These are phyloP conservation scores for Calocybe indica DNA, from an alignment of 768 basidiomycete species.

Conservation along the genomic window DNA sequence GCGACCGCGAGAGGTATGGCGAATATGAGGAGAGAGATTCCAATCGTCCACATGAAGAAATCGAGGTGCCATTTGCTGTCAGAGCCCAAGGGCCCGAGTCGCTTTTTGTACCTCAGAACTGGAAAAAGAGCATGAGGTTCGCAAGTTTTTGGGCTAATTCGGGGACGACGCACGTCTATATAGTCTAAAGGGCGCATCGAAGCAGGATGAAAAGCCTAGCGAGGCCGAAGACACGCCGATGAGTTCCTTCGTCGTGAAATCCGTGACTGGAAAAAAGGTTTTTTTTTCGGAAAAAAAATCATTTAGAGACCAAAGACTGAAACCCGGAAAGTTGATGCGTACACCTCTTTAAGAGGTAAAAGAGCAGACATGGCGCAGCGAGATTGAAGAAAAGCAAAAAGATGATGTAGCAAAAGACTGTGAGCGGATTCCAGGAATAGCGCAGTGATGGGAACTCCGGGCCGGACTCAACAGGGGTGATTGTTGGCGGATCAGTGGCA, in stretches of 20 bases:
- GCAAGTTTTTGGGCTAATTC: background rate
- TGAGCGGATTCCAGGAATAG: too few species aligned
- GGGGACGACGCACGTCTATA: slow-evolving; percentile 16
- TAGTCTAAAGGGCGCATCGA: slow-evolving; percentile 22
- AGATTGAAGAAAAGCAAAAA: slow-evolving; percentile 23
- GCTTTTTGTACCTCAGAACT: slow-evolving; percentile 10
- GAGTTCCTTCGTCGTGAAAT: slow-evolving; percentile 15
- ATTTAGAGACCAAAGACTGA: background rate
- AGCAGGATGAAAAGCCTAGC: slow-evolving; percentile 23
- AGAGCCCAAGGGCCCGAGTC: slow-evolving; percentile 17
- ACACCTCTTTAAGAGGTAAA: slow-evolving; percentile 20
- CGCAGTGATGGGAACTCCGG: too few species aligned
- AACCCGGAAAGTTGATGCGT: background rate
- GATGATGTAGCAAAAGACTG: slow-evolving; percentile 8
- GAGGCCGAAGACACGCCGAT: slow-evolving; percentile 23
- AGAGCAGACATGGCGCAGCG: slow-evolving; percentile 20
- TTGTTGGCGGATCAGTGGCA: too few species aligned
- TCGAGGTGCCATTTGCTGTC: slow-evolving; percentile 25
- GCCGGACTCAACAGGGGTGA: too few species aligned
- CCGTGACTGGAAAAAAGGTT: slow-evolving; percentile 13
- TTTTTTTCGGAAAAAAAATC: background rate
- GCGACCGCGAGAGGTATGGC: slow-evolving; percentile 22
- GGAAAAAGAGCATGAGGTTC: slow-evolving; percentile 11
- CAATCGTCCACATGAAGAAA: slow-evolving; percentile 27
- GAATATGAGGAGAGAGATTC: slow-evolving; percentile 20